Conservation (phyloP, 1,139 yeast species). For the Debaryomyces sp. region DNA sequence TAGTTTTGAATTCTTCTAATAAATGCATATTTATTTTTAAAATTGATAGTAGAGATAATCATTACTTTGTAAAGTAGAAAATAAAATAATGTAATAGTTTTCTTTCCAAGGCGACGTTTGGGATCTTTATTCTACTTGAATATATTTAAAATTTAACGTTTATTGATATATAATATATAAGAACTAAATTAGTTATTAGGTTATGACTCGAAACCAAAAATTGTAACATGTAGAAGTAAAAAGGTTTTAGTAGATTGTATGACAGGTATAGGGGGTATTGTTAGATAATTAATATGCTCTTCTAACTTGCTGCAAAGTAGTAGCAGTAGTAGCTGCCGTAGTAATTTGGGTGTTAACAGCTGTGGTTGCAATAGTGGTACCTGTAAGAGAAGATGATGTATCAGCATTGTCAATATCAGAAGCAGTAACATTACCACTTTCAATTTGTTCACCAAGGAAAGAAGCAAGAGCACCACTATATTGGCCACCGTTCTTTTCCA, state of each 20-base stretch:
- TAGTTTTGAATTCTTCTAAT: background rate
- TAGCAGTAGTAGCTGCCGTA: conserved; percentile 13
- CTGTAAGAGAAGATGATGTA: conserved; percentile 18
- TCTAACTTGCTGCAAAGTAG: conserved; percentile 21
- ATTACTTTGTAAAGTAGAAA: too few species aligned
- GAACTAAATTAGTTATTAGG: conserved; percentile 5
- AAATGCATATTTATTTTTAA: background rate
- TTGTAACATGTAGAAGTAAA: conserved; percentile 6
- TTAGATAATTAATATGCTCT: conserved; percentile 20
- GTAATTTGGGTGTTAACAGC: background rate
- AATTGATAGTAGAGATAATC: too few species aligned
- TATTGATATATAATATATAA: conserved; percentile 6
- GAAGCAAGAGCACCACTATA: conserved; percentile 31
- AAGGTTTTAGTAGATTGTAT: conserved; percentile 2
- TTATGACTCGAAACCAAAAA: conserved; percentile 6
- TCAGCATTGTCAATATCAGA: conserved; percentile 31
- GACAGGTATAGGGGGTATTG: conserved; percentile 5
- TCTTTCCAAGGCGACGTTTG: background rate
- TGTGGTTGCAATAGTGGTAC: background rate
- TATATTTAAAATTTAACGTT: background rate
- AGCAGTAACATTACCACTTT: conserved; percentile 25
- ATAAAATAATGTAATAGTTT: too few species aligned
- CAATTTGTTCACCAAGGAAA: conserved; percentile 26
- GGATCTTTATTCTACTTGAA: background rate
- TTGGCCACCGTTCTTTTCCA: conserved; percentile 34